A percentile compares a stretch with the other conserved stretches of the same genome.
Evolutionary conservation across 2,329 filamentous ascomycete species (phyloP).

Genomic region (Helotiales sp.): DNA sequence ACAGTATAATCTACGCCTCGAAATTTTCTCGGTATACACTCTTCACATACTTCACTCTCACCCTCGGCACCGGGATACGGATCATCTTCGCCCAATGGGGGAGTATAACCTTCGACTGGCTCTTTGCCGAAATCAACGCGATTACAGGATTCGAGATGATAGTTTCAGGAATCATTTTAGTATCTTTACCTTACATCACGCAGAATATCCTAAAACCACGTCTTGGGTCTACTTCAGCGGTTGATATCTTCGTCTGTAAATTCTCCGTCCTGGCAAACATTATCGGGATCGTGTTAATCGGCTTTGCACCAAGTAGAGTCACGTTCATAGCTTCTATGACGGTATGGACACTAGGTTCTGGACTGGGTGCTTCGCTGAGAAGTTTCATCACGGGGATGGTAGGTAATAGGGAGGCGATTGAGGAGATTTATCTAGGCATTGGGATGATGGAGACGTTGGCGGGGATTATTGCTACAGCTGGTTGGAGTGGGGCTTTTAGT

Average conservation of each 20-base stretch:
- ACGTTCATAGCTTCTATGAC: constrained; percentile 7
- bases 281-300: constrained; percentile 9
- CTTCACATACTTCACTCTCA: constrained; percentile 17
- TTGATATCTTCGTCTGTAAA: constrained; percentile 18
- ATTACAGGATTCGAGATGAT: constrained; percentile 15
- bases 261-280: neutral
- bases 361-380: constrained; percentile 13
- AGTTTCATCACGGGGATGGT: constrained; percentile 17
- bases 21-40: constrained; percentile 10
- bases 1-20: constrained; percentile 6
- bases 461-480: constrained; percentile 14
- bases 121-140: constrained; percentile 17
- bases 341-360: constrained; percentile 9
- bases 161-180: constrained; percentile 11
- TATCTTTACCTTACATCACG: constrained; percentile 16
- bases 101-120: constrained; percentile 13
- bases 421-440: constrained; percentile 23
- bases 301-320: constrained; percentile 10
- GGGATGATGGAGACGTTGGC: constrained; percentile 19
- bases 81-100: constrained; percentile 20
- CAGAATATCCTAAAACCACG: constrained; percentile 7
- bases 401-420: constrained; percentile 10
- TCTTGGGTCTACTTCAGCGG: neutral
- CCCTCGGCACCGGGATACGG: neutral
- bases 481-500: constrained; percentile 15